A percentile compares a stretch with the other conserved stretches of the same genome.
phyloP scores from a whole-genome alignment of 2,329 filamentous ascomycete species.

The Colletotrichum horii region DNA sequence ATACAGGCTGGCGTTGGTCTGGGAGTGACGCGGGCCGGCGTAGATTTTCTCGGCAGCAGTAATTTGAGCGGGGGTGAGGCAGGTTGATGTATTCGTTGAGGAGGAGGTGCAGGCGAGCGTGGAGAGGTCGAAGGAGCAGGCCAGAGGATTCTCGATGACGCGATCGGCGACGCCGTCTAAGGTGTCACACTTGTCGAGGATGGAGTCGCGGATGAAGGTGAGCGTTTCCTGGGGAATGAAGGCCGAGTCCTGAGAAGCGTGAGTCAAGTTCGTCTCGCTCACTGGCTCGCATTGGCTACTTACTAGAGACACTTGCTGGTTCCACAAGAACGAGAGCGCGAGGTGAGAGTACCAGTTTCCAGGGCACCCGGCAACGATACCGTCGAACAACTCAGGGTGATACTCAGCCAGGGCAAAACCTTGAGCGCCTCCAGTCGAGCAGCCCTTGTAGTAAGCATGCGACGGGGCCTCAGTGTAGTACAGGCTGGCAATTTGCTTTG shows the following conservation, averaged over 20 bases:
- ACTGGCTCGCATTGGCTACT: not conserved
- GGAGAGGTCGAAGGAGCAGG: not conserved
- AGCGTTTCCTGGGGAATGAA: not conserved
- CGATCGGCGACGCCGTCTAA: not conserved
- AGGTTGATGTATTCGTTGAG: not conserved
- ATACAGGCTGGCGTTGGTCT: not conserved
- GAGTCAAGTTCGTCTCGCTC: accelerated
- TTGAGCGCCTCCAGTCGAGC: constrained; percentile 7
- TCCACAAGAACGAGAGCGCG: constrained; percentile 1
- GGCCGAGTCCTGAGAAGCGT: not conserved
- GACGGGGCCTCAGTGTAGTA: not conserved
- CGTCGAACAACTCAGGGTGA: not conserved
- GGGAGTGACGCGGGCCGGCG: not conserved
- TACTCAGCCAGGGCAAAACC: not conserved
- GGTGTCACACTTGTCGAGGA: not conserved
- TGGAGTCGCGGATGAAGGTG: not conserved
- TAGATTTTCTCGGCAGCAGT: not conserved
- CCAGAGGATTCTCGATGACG: constrained; percentile 4
- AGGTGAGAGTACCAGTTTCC: constrained; percentile 16
- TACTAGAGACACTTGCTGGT: not conserved
- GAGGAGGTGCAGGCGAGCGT: not conserved
- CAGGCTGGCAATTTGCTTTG: not conserved
- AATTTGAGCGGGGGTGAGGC: not conserved
- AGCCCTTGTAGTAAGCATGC: not conserved
- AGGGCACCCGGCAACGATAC: not conserved